Evolutionary conservation across 2,329 filamentous ascomycete species (phyloP), one percentile per base, ranked within the genome.

Genomic region (Pestalotiopsis sp.): DNA sequence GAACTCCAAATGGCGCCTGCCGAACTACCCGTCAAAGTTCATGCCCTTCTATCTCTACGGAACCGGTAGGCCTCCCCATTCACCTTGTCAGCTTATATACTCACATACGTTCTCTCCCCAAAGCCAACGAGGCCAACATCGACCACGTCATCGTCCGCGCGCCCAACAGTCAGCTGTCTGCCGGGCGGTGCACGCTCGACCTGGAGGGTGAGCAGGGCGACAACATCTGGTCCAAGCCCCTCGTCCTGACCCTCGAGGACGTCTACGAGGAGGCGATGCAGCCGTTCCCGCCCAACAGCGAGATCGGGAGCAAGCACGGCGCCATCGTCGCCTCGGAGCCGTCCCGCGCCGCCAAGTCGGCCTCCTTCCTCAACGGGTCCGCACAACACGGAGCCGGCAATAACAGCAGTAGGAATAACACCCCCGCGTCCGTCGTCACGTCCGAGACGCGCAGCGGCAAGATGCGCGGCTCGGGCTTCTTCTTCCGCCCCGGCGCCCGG

Each of bases 1-100:
- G 0, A 81, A 79, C 70, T 78, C 78, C 1, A 73, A 73, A 3
- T 75, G 76, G 52, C 80, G 79, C 0, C 77, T 80, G 5, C 64
- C 69, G 1, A 66, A 74, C 0, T 84, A 83, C 23, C 83, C 82
- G 0, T 13, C 67, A 0, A 71, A 73, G 0, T 78, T 75, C 70
- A 82, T 82, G 79, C 82, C 82, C 0, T 84, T 84, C 66, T 84
- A 83, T 39, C 75, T 84, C n/a, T 84, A 84, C 68, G 81, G 82
- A 7, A 76, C 66, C 6, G 41, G 73, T 73, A 41, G 72, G 74
- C 68, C 0, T 7, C 25, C 4, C 1, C 5, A 7, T 1, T 3
- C 63, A 20, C 1, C 17, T 13, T 3, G 3, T 4, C 20, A 27
- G 14, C 1, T 9, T 6, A 11, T 3, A 3, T 20, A n/a, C 59